Evolutionary conservation across 305 asterid species (phyloP), one percentile per base, ranked within the genome.

Genomic region (Rubia occidens): DNA sequence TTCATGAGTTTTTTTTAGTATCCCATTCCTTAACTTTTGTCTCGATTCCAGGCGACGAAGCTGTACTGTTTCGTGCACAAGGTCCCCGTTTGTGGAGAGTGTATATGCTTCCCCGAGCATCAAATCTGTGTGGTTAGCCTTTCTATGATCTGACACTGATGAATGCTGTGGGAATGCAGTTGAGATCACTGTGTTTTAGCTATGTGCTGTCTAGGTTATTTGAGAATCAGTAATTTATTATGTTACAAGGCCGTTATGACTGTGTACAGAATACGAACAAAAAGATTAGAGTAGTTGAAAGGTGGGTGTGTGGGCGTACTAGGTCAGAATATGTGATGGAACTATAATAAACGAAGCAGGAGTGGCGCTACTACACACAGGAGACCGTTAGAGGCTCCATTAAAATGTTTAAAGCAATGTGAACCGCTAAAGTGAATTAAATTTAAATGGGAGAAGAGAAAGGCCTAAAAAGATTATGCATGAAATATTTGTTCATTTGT

Each of bases 31-130:
- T 29, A 47, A 56, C 53, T n/a, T 77, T 49, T 78, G 65, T 77
- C 58, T 49, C 35, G 71, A 15, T 83, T 78, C 69, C 74, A 90
- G 98, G 98, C 98, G 62, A 93, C 98, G 11, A 93, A 93, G 77
- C 72, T 93, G 74, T 93, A 90, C 82, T 93, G 98, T 86, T 93
- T 93, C 76, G 97, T 90, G 82, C 98, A 93, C 89, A 93, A 93
- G 85, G 94, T 90, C 72, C 96, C 97, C 10, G 95, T 93, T 69
- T 93, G 98, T 75, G 98, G 95, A 72, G 95, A 93, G 78, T 93
- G 98, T 78, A 86, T 93, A 78, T 93, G 97, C 84, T 87, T 86
- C 66, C 87, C 91, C 5, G 98, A 93, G 83, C 98, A 93, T 76
- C 95, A 89, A 79, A 86, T 87, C 73, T 93, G 98, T 53, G 96